A percentile compares a stretch with the other conserved stretches of the same genome.
Evolutionary conservation across 441 rosid genomes (phyloP).

Genomic region (Daphne laureola): DNA sequence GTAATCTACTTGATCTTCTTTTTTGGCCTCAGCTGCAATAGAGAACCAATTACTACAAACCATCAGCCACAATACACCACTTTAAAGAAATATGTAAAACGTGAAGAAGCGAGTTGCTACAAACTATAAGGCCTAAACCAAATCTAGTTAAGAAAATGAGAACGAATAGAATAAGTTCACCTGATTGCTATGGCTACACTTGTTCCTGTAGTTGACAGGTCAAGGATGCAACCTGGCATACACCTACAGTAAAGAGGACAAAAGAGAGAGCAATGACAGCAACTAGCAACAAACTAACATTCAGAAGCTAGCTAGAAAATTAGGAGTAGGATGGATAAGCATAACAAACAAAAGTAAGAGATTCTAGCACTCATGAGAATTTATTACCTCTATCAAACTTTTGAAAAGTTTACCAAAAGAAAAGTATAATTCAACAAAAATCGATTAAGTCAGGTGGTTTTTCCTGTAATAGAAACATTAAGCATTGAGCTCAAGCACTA

Average conservation of each 20-base stretch:
- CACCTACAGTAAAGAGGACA: slow-evolving; percentile 26
- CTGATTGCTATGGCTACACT: slow-evolving; percentile 81
- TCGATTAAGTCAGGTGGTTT: too few relatives aligned
- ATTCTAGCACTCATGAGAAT: too few relatives aligned
- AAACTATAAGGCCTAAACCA: too few relatives aligned
- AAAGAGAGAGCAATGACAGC: neutral
- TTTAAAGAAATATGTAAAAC: too few relatives aligned
- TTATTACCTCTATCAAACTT: too few relatives aligned
- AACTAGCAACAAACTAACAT: too few relatives aligned
- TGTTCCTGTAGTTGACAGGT: slow-evolving; percentile 69
- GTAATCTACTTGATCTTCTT: slow-evolving; percentile 59
- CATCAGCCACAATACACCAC: too few relatives aligned
- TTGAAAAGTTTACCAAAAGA: too few relatives aligned
- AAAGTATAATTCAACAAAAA: too few relatives aligned
- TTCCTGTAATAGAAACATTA: too few relatives aligned
- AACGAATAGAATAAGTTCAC: slow-evolving; percentile 13
- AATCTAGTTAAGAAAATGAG: neutral
- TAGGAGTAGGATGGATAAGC: neutral
- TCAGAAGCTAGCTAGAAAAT: neutral
- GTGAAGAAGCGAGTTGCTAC: too few relatives aligned
- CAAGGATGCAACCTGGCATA: slow-evolving; percentile 65
- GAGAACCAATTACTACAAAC: neutral
- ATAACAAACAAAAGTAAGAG: neutral
- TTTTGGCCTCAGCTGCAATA: slow-evolving; percentile 66
- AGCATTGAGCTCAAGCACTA: too few relatives aligned